Conservation (phyloP, 257 asterid genomes). For the Solanum medicagineum region DNA sequence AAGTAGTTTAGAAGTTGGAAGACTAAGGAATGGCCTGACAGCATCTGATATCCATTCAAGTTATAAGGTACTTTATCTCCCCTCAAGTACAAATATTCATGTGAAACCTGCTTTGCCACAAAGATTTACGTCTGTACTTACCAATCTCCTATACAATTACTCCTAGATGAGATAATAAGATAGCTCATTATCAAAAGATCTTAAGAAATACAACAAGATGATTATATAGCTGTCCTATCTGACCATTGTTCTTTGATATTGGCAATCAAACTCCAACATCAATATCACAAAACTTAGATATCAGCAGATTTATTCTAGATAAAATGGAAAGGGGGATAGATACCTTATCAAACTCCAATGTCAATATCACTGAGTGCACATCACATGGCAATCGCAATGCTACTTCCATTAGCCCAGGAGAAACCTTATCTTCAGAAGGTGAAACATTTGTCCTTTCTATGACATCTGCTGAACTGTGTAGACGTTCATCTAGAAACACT, state of each 20-base stretch:
- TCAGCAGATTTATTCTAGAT: not conserved
- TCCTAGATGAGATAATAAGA: not conserved
- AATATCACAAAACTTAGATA: not conserved
- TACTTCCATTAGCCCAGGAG: slow-evolving; percentile 89
- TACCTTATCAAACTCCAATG: slow-evolving; percentile 95
- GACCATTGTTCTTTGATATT: not conserved
- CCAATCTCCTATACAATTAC: not conserved
- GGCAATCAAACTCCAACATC: not conserved
- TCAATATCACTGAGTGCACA: slow-evolving; percentile 66
- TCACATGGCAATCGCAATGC: slow-evolving; percentile 61
- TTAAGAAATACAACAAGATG: not conserved
- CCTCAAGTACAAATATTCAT: not conserved
- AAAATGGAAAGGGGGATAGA: not conserved
- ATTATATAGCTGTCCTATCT: not conserved
- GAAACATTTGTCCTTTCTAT: slow-evolving; percentile 55
- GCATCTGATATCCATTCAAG: not conserved
- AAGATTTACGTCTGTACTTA: not conserved
- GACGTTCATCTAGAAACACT: slow-evolving; percentile 59
- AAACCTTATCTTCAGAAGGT: slow-evolving; percentile 95
- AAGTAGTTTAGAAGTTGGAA: not conserved
- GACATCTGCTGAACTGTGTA: slow-evolving; percentile 32
- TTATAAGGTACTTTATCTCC: not conserved
- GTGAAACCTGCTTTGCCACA: not conserved
- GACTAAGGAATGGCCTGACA: not conserved
- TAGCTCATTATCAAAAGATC: not conserved